A percentile compares a stretch with the other conserved stretches of the same genome.
Evolutionary conservation across 805 yeast genomes (phyloP).

Genomic region (Pichia sporocuriosa): DNA sequence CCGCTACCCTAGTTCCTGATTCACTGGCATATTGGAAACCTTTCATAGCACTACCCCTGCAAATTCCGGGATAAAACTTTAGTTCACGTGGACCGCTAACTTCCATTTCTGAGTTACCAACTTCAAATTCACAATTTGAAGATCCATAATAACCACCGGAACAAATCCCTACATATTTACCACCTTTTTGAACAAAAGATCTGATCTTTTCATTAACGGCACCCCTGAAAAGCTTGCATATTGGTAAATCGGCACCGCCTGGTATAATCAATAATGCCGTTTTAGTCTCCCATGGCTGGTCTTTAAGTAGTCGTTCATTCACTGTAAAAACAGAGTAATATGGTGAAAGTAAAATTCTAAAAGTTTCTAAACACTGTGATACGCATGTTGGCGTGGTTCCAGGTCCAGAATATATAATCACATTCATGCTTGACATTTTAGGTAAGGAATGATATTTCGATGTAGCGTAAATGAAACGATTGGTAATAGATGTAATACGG

Average conservation of each 20-base stretch:
- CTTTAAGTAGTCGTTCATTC: slow-evolving; percentile 50
- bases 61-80: slow-evolving; percentile 72
- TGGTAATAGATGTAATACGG: too few species aligned
- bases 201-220: slow-evolving; percentile 53
- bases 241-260: slow-evolving; percentile 95
- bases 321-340: slow-evolving; percentile 79
- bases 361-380: slow-evolving; percentile 71
- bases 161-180: slow-evolving; percentile 80
- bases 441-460: too few species aligned
- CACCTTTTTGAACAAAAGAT: slow-evolving; percentile 70
- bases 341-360: slow-evolving; percentile 72
- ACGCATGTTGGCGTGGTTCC: slow-evolving; percentile 88
- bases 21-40: slow-evolving; percentile 81
- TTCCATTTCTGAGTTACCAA: slow-evolving; percentile 61
- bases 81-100: slow-evolving; percentile 84
- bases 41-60: slow-evolving; percentile 71
- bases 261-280: slow-evolving; percentile 81
- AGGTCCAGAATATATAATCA: slow-evolving; percentile 64
- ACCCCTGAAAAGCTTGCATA: slow-evolving; percentile 68
- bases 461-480: too few species aligned
- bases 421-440: slow-evolving; percentile 47
- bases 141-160: slow-evolving; percentile 92
- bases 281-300: slow-evolving; percentile 85
- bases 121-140: slow-evolving; percentile 73
- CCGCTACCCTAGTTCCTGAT: slow-evolving; percentile 61